Base-by-base conservation (phyloP, 1,139 yeast species). In the Scheffersomyces insectosa region DNA sequence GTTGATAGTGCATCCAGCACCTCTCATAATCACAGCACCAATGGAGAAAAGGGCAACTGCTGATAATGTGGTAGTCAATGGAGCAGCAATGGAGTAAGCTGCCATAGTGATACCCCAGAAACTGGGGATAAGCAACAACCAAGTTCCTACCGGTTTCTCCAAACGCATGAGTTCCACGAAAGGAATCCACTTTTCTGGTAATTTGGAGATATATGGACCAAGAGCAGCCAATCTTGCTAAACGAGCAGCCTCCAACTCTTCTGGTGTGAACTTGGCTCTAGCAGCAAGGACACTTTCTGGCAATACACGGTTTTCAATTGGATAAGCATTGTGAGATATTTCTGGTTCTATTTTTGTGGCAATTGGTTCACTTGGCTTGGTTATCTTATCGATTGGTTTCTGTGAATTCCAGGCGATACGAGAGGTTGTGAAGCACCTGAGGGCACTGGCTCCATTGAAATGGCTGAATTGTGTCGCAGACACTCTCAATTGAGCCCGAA, bases 1-100 rank as follows among this genome's bases (percentile, higher is more conserved):
- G 59, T 95, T 95, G 44, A 95, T 85, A 1, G 96, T 91, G 62
- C 99, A 95, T 0, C 99, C 99, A 2, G 97, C 98, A 33, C 98
- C 97, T 64, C 99, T 79, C 97, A 95, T 93, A 12, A 91, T 75
- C 33, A 91, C 59, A 0, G 98, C 81, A 10, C 99, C 99, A 3
- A 84, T 70, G 1, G 93, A 82, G 58, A 91, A 93, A 25, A 91
- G 68, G 0, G 75, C 72, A 33, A 85, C 60, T 53, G 84, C 86
- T 51, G 77, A 74, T 0, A 77, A 47, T 0, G 91, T 82, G 1
- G 83, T 76, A 0, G 80, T 55, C 3, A 88, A 42, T 0, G 97
- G 84, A 0, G 96, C 96, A 1, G 77, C 66, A 0, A 85, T 67
- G 49, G 83, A 74, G 52, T 77, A 85, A 0, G 96, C 93, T 0